Percentiles rank a stretch among this genome's conserved stretches.
These are phyloP conservation scores for Aspergillus ruber DNA, from an alignment of 2,329 filamentous ascomycete genomes.

Conservation along the genomic window DNA sequence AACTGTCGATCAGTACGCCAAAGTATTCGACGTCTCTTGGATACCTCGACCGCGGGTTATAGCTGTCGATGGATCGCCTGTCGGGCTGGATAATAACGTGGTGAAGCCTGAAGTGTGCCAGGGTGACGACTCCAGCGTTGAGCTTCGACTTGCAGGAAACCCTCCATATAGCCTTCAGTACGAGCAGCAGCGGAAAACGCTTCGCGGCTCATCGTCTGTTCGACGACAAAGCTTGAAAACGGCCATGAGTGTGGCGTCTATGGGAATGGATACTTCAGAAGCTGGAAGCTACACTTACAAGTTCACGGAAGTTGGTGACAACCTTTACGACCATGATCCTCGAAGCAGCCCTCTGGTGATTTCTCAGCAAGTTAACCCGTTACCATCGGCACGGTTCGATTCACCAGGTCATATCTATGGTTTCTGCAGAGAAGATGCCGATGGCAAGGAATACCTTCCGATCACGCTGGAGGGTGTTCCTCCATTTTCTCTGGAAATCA, in stretches of 20 bases:
- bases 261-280: constrained; percentile 79
- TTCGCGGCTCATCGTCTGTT: constrained; percentile 58
- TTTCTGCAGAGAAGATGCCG: constrained; percentile 81
- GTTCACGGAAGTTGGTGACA: constrained; percentile 76
- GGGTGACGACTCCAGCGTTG: constrained; percentile 84
- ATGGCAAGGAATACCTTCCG: constrained; percentile 78
- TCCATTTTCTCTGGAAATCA: constrained; percentile 85
- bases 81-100: constrained; percentile 52
- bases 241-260: constrained; percentile 65
- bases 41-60: constrained; percentile 69
- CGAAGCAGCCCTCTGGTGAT: constrained; percentile 63
- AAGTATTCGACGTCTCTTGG: constrained; percentile 75
- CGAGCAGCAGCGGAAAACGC: constrained; percentile 65
- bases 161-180: constrained; percentile 81
- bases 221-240: constrained; percentile 69
- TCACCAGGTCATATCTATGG: constrained; percentile 91
- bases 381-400: constrained; percentile 72
- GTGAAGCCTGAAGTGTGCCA: constrained; percentile 82
- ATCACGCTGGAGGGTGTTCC: constrained; percentile 75
- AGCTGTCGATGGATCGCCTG: constrained; percentile 44
- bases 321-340: constrained; percentile 71
- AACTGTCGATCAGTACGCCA: constrained; percentile 65
- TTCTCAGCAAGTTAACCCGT: constrained; percentile 76
- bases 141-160: constrained; percentile 71
- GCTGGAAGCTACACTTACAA: constrained; percentile 80